A percentile compares a stretch with the other conserved stretches of the same genome.
These are phyloP conservation scores for Metarhizium rileyi DNA, from an alignment of 2,329 filamentous ascomycete species.

Conservation along the genomic window DNA sequence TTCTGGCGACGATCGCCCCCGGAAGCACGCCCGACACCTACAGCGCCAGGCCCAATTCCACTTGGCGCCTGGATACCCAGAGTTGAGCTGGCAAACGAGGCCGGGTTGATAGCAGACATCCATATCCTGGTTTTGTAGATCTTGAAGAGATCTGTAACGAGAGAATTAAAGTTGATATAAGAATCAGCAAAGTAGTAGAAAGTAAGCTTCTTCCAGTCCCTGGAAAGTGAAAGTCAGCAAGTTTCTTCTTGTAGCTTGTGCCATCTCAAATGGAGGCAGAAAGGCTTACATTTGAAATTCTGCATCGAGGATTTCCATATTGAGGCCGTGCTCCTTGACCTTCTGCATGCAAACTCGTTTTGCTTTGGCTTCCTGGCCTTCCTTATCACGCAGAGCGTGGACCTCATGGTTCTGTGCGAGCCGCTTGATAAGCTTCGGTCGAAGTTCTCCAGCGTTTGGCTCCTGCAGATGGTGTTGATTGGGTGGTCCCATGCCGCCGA, in stretches of 20 bases:
- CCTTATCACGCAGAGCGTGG: slow-evolving; percentile 80
- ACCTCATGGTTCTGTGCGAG: slow-evolving; percentile 89
- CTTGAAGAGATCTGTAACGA: slow-evolving; percentile 96
- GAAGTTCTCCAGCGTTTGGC: slow-evolving; percentile 63
- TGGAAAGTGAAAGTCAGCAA: slow-evolving; percentile 26
- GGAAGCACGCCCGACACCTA: slow-evolving; percentile 44
- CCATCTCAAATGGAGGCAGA: not conserved
- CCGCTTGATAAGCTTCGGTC: slow-evolving; percentile 94
- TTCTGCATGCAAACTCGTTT: slow-evolving; percentile 96
- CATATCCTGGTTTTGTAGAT: slow-evolving; percentile 99
- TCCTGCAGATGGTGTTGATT: slow-evolving; percentile 66
- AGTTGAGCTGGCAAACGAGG: slow-evolving; percentile 77
- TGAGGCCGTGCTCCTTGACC: slow-evolving; percentile 84
- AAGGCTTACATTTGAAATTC: slow-evolving; percentile 89
- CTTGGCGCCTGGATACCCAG: slow-evolving; percentile 62
- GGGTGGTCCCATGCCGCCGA: slow-evolving; percentile 69
- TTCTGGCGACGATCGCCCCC: slow-evolving; percentile 38
- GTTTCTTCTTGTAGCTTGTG: not conserved
- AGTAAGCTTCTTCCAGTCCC: slow-evolving; percentile 97
- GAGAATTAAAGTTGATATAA: slow-evolving; percentile 98
- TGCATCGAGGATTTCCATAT: slow-evolving; percentile 98
- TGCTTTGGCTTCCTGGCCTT: slow-evolving; percentile 94
- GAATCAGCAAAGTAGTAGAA: slow-evolving; percentile 98
- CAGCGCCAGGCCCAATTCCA: slow-evolving; percentile 54
- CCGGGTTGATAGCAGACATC: slow-evolving; percentile 99